These are phyloP conservation scores for Venturia carpophila DNA, from an alignment of 2,329 filamentous ascomycete genomes.

Conservation along the genomic window DNA sequence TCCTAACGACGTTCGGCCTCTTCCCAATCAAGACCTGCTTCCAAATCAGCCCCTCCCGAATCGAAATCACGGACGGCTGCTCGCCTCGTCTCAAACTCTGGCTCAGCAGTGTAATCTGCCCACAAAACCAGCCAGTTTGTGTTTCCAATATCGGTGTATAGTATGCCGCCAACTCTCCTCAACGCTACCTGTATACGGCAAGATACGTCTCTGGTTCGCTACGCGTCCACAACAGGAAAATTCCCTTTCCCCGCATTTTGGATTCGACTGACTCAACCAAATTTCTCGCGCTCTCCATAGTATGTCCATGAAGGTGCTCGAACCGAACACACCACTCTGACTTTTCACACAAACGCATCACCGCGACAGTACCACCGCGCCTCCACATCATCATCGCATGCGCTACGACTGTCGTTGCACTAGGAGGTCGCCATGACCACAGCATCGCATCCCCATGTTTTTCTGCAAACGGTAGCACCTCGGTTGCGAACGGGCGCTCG, in stretches of 20 bases:
- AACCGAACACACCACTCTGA: background rate
- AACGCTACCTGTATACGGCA: background rate
- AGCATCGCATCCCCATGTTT: background rate
- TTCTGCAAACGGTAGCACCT: background rate
- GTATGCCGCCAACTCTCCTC: background rate
- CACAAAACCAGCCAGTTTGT: background rate
- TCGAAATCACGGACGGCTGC: constrained; percentile 3
- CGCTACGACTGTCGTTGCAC: background rate
- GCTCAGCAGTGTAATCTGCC: constrained; percentile 1
- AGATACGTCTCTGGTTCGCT: background rate
- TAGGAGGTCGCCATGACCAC: background rate
- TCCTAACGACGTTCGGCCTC: background rate
- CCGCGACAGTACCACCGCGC: background rate
- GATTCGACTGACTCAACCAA: background rate
- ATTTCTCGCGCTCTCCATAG: background rate
- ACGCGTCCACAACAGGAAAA: background rate
- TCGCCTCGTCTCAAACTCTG: constrained; percentile 3
- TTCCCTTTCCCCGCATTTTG: background rate
- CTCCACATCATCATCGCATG: background rate
- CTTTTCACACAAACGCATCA: background rate
- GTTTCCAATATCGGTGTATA: background rate
- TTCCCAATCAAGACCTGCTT: background rate
- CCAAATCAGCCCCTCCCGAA: background rate
- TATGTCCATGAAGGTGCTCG: background rate
- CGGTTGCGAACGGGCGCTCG: background rate